Conservation (phyloP, 2,329 filamentous ascomycete species). For the Nothophaeocryptopus gaeumannii region DNA sequence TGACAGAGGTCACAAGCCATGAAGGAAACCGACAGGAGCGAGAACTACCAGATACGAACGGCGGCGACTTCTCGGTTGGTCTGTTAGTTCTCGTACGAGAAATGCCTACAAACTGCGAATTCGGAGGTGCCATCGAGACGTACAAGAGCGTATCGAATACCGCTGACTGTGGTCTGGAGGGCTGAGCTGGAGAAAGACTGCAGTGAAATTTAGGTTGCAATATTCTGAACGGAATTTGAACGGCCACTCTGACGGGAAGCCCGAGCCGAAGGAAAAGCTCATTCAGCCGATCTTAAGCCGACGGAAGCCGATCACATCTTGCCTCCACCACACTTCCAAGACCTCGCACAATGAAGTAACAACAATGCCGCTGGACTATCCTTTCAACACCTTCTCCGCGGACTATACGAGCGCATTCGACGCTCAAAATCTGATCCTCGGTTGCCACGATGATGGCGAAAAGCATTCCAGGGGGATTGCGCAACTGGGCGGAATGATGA, state of each 20-base stretch:
- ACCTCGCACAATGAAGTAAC: not conserved
- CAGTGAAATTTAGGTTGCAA: not conserved
- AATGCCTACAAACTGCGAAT: too few species aligned
- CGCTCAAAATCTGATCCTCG: not conserved
- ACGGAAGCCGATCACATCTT: not conserved
- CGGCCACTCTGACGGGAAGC: not conserved
- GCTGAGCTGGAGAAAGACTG: not conserved
- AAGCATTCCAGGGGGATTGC: too few species aligned
- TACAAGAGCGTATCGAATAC: not conserved
- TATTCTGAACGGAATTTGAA: not conserved
- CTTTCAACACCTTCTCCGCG: conserved; percentile 2
- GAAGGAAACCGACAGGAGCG: too few species aligned
- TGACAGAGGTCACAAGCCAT: not conserved
- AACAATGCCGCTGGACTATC: not conserved
- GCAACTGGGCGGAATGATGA: too few species aligned
- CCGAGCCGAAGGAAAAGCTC: not conserved
- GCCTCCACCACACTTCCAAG: conserved; percentile 4
- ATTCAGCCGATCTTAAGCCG: not conserved
- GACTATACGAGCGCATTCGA: conserved; percentile 7
- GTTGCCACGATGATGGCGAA: too few species aligned
- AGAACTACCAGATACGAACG: too few species aligned
- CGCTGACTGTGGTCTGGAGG: not conserved
- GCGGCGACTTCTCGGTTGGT: too few species aligned
- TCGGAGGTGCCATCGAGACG: too few species aligned
- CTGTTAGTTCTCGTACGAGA: too few species aligned